phyloP scores from a whole-genome alignment of 768 basidiomycete species.

The Naganishia onofrii region DNA sequence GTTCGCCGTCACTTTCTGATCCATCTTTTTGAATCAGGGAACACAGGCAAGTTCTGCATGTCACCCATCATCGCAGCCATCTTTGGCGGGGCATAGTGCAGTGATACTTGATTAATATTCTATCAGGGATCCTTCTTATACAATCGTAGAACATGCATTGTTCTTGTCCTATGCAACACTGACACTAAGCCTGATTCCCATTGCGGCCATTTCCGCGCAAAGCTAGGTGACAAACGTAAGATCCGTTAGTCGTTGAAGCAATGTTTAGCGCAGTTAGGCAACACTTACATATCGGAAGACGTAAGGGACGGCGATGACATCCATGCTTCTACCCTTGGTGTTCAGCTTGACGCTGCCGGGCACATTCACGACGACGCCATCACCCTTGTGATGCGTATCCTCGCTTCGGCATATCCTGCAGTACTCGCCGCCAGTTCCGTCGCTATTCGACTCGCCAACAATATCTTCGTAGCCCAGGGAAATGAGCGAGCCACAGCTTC shows the following conservation, averaged over 20 bases:
- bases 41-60: neutral
- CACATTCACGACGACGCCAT: conserved; percentile 60
- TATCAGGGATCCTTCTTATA: neutral
- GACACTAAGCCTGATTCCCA: conserved; percentile 90
- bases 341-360: conserved; percentile 55
- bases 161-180: conserved; percentile 60
- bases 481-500: conserved; percentile 90
- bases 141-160: neutral
- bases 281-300: conserved; percentile 87
- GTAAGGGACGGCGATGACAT: conserved; percentile 92
- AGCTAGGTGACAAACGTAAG: conserved; percentile 35
- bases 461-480: conserved; percentile 93
- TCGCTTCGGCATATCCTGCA: conserved; percentile 86
- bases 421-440: conserved; percentile 80
- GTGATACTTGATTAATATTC: conserved; percentile 1
- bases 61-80: neutral
- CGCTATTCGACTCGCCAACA: conserved; percentile 59
- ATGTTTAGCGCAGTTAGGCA: conserved; percentile 40
- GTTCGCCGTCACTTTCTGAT: no score
- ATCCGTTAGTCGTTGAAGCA: neutral
- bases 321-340: conserved; percentile 76
- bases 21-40: neutral
- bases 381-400: conserved; percentile 63
- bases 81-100: neutral
- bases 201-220: conserved; percentile 82